Base-by-base conservation (phyloP, 73 alveolate genomes). In the Paramecium biaurelia region DNA sequence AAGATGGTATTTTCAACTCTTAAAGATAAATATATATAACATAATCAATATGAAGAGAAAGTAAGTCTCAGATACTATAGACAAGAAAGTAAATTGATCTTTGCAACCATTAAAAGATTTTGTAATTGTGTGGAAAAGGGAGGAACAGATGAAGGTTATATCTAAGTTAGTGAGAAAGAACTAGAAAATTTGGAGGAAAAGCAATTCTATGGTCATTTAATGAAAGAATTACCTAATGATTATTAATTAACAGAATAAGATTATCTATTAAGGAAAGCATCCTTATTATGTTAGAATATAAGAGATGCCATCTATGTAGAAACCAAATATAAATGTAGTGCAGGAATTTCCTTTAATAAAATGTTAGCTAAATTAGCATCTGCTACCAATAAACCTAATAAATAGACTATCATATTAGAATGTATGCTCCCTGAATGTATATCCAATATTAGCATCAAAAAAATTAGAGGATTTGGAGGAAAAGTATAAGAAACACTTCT, bases 331-430 rank as follows among this genome's bases (percentile, higher is more conserved):
- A 72, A 38, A 38, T 72, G 86, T 72, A 72, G 86, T 72, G 86
- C 86, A 21, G 86, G 86, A 72, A 72, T 72, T 20, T 35, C 59
- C 3, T 72, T 72, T 37, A 72, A 72, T 72, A 72, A 72, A 37
- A 72, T 72, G 86, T 37, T 72, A 21, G 53, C 86, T 5, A 72
- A 72, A 72, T 72, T 72, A 72, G 86, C 86, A 72, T 72, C 86
- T 5, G 86, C 86, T 5, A 72, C 86, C 6, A 72, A 72, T 18
- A 72, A 72, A 72, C 86, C 86, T 3, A 72, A 72, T 37, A 72
- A 72, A 72, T 72, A 72, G 10, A 72, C 86, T 34, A 37, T 72
- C 8, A 72, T 72, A 5, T 32, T 72, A 18, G 86, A 72, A 21
- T 32, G 37, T 38, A 72, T 72, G 86, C 45, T 72, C 4, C 86